These are phyloP conservation scores for Urtica urens DNA, from an alignment of 306 rosid genomes.

Conservation along the genomic window DNA sequence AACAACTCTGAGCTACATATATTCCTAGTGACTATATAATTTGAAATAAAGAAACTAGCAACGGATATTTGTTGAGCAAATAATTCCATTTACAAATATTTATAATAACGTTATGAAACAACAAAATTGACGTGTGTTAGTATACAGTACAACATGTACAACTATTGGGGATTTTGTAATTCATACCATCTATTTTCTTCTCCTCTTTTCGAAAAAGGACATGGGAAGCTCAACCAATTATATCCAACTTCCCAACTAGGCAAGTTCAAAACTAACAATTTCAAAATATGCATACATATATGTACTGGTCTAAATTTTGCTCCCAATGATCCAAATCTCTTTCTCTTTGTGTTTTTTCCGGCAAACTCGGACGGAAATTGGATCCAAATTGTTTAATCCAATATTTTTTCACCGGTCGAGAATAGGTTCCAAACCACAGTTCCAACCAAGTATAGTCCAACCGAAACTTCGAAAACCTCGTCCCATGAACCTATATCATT, in stretches of 20 bases:
- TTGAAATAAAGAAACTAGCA: neutral
- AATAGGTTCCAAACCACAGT: constrained; percentile 92
- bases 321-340: constrained; percentile 4
- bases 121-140: constrained; percentile 35
- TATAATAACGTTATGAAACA: constrained; percentile 6
- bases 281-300: no score
- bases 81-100: neutral
- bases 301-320: constrained; percentile 4
- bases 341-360: neutral
- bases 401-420: constrained; percentile 85
- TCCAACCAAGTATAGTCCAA: constrained; percentile 83
- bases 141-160: constrained; percentile 36
- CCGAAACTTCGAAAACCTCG: constrained; percentile 94
- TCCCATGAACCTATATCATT: constrained; percentile 99
- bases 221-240: constrained; percentile 10
- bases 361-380: constrained; percentile 21
- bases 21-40: no score
- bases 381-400: constrained; percentile 38
- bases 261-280: neutral
- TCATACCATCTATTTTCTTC: constrained; percentile 3
- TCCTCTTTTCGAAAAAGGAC: constrained; percentile 7
- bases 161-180: constrained; percentile 13
- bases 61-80: neutral
- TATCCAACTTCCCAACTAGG: constrained; percentile 6
- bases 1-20: neutral